Base-by-base conservation (phyloP, 164 flowering plant genomes). In the Cinnamomum chago region DNA sequence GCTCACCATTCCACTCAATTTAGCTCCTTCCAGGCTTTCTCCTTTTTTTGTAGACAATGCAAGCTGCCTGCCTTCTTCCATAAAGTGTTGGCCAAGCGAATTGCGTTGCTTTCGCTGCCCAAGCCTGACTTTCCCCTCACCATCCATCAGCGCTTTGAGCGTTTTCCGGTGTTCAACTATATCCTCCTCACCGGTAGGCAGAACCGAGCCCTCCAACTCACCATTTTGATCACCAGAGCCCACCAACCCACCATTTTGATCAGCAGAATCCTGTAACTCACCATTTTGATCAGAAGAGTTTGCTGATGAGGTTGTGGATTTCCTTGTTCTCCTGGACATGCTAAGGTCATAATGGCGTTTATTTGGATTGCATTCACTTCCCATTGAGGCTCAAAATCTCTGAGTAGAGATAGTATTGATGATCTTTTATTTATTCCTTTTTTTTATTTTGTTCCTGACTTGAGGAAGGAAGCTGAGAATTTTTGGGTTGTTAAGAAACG, bases 261-360 rank as follows among this genome's bases (percentile, higher is more conserved):
- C 47, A 40, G 47, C 64, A n/a, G 17, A 6, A 1, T 27, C 50
- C 50, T 67, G 50, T 18, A 14, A 0, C 17, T 28, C 15, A 2
- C n/a, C 24, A 2, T n/a, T n/a, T 14, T 50, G 72, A 76, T 77
- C 33, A 30, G 77, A 17, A 50, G 71, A 47, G 10, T 7, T 18
- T 18, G 13, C 14, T 18, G 52, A 18, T 68, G 24, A 5, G 11
- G 28, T 9, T n/a, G 40, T 68, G 14, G 87, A 76, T 76, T 79
- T 88, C 62, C 86, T 80, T 11, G 90, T 88, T 76, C 90, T 84
- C 73, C 72, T 86, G 1, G 88, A 88, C 90, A 84, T 84, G 81
- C 76, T 69, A 71, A 86, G 80, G 50, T 86, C 85, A 62, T 80
- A 88, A 13, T 20, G 82, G 64, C 33, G 80, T 70, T 79, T 84